phyloP scores from a whole-genome alignment of 345 rosid genomes.

The Rhizophora mangle region DNA sequence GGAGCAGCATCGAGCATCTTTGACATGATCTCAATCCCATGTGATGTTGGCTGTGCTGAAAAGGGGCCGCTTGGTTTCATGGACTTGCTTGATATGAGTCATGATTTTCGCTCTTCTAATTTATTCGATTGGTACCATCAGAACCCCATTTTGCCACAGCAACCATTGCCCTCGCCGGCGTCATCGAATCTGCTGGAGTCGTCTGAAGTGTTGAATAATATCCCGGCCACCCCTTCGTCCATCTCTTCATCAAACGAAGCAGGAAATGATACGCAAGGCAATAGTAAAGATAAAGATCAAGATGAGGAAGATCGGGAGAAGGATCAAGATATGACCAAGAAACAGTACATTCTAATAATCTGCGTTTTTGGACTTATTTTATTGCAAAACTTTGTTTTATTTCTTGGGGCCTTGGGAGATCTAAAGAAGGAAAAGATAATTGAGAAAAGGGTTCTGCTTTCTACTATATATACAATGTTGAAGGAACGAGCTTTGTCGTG shows the following conservation, averaged over 20 bases:
- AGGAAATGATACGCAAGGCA: slow-evolving; percentile 27
- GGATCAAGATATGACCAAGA: slow-evolving; percentile 62
- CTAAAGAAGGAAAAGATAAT: background rate
- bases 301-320: slow-evolving; percentile 38
- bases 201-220: slow-evolving; percentile 72
- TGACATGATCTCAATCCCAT: slow-evolving; percentile 38
- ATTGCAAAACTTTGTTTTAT: slow-evolving; percentile 2
- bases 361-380: background rate
- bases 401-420: too few species aligned
- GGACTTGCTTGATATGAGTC: slow-evolving; percentile 51
- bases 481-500: background rate
- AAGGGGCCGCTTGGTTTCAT: slow-evolving; percentile 37
- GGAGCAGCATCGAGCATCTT: slow-evolving; percentile 42
- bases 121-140: slow-evolving; percentile 49
- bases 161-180: slow-evolving; percentile 40
- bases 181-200: slow-evolving; percentile 46
- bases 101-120: slow-evolving; percentile 39
- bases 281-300: slow-evolving; percentile 18
- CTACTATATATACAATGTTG: background rate
- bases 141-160: slow-evolving; percentile 22
- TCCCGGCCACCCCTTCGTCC: slow-evolving; percentile 76
- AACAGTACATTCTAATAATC: slow-evolving; percentile 51
- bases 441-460: background rate
- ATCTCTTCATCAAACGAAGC: slow-evolving; percentile 81
- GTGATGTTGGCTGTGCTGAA: slow-evolving; percentile 24